Base-by-base conservation (phyloP, 2,329 filamentous ascomycete species). In the Fusarium veterinarium region DNA sequence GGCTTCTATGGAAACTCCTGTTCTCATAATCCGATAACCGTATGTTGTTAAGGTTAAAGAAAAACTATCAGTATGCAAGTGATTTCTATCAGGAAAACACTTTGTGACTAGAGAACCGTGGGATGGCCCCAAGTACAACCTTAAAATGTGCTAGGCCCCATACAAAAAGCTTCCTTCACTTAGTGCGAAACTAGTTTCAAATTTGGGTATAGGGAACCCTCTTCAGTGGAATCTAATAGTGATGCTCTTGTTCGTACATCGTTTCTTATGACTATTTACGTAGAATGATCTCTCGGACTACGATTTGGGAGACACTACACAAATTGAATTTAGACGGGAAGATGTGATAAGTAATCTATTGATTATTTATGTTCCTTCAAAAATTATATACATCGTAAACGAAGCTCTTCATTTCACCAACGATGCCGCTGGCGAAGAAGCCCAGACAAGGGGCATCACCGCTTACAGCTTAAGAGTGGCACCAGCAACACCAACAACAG, bases 401-500 rank as follows among this genome's bases (percentile, higher is more conserved):
- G 55, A 65, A 65, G 38, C 59, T 44, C 25, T 35, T 37, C 17
- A 48, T 25, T 48, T 37, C 58, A 31, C 37, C 23, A 14, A 28
- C 17, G n/a, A 37, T 31, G 8, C 4, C 3, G 20, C 17, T 48
- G 20, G 45, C 23, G 38, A 45, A 37, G 33, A 23, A 35, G 38
- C 51, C 25, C 23, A 28, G 37, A 20, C 41, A 46, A 48, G 13
- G 42, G 25, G 17, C 12, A 35, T 64, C 51, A 31, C 61, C 20
- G 33, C 57, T 79, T 81, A 82, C 64, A 83, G 75, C 45, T 59
- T 74, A 20, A 84, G 78, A 28, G 78, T 84, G 76, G 83, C 79
- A 44, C 84, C 84, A 41, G 83, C 84, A 44, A 68, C 79, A 60
- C 78, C 77, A 19, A 76, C 75, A 57, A 89, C 83, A 23, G 83